A percentile compares a stretch with the other conserved stretches of the same genome.
phyloP scores from a whole-genome alignment of 495 filamentous ascomycete genomes.

The Penicillium longicatenatum region DNA sequence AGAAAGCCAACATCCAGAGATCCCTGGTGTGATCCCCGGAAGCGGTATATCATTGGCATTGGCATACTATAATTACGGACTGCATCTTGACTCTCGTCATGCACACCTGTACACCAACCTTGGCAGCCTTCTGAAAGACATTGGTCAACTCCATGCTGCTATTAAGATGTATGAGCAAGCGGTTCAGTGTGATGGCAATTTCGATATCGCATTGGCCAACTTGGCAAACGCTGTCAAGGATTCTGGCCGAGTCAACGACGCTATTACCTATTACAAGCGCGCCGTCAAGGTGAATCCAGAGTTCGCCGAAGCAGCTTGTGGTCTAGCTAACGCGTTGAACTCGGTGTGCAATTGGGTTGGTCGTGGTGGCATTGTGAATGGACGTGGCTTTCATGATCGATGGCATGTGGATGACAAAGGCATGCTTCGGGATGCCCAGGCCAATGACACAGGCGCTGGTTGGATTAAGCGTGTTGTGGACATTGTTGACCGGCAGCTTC shows the following conservation, averaged over 20 bases:
- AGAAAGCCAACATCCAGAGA: conserved; percentile 49
- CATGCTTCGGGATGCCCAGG: conserved; percentile 75
- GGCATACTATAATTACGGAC: conserved; percentile 92
- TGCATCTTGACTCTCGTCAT: conserved; percentile 80
- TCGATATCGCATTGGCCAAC: conserved; percentile 97
- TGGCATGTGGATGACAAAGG: conserved; percentile 94
- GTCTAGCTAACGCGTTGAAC: conserved; percentile 92
- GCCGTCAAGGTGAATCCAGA: conserved; percentile 90
- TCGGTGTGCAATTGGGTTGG: conserved; percentile 96
- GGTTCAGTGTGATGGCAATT: conserved; percentile 84
- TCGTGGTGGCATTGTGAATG: conserved; percentile 78
- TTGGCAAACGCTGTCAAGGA: conserved; percentile 98
- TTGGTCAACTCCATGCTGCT: conserved; percentile 86
- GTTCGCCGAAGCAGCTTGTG: conserved; percentile 97
- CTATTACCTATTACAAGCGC: conserved; percentile 87
- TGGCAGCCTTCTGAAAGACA: conserved; percentile 93
- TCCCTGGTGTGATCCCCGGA: conserved; percentile 81
- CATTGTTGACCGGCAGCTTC: conserved; percentile 89
- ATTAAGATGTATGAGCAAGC: conserved; percentile 98
- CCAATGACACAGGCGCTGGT: conserved; percentile 61
- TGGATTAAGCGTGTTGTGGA: conserved; percentile 96
- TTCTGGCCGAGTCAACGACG: conserved; percentile 87
- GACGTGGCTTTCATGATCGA: conserved; percentile 74
- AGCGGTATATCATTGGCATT: conserved; percentile 88
- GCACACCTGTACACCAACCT: conserved; percentile 99